A percentile compares a stretch with the other conserved stretches of the same genome.
Conservation (phyloP, 768 basidiomycete genomes). For the Panaeolus cyanescens region DNA sequence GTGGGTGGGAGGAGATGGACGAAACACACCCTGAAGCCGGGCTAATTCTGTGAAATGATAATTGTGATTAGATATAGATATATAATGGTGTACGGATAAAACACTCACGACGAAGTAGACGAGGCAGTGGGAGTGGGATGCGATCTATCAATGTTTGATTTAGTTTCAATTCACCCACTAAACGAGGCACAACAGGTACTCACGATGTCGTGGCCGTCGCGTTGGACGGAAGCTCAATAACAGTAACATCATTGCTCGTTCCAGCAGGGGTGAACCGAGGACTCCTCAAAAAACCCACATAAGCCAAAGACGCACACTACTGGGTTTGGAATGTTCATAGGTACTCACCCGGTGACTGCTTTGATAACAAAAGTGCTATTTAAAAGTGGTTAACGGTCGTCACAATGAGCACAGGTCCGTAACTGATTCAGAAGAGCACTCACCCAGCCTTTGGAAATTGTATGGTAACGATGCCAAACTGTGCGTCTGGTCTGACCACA, state of each 20-base stretch:
- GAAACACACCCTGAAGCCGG: background rate
- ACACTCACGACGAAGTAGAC: background rate
- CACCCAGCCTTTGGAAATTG: constrained; percentile 19
- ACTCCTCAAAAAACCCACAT: constrained; percentile 9
- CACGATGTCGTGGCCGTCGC: constrained; percentile 3
- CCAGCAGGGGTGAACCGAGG: constrained; percentile 16
- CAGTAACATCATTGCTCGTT: constrained; percentile 15
- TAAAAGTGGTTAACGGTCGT: background rate
- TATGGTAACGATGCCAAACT: constrained; percentile 10
- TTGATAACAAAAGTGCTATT: constrained; percentile 15
- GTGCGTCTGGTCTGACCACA: background rate
- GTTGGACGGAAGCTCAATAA: constrained; percentile 6
- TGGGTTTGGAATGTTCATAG: background rate
- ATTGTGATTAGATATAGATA: background rate
- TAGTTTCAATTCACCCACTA: background rate
- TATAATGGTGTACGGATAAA: background rate
- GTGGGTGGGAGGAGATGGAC: background rate
- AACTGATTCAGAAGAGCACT: background rate
- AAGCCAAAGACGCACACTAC: background rate
- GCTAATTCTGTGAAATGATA: background rate
- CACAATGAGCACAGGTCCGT: background rate
- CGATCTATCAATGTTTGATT: background rate
- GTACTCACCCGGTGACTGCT: constrained; percentile 19
- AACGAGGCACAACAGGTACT: background rate
- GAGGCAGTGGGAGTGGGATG: constrained; percentile 3